phyloP scores from a whole-genome alignment of 768 basidiomycete species.

The Lentinula detonsa region DNA sequence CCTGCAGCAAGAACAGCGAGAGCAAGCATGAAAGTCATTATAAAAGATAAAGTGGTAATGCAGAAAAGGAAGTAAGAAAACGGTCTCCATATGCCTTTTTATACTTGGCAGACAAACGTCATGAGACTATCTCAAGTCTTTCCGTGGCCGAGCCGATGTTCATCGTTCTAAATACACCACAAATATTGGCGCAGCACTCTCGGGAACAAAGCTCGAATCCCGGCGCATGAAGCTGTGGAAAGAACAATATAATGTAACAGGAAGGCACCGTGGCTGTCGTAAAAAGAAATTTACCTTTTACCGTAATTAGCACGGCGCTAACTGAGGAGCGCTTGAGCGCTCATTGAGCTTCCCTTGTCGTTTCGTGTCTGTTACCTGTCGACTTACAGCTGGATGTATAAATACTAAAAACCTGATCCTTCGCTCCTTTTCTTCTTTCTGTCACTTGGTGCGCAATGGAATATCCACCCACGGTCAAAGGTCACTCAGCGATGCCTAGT shows the following conservation, averaged over 20 bases:
- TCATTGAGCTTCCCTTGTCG: background rate
- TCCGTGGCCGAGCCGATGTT: background rate
- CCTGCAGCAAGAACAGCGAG: conserved; percentile 23
- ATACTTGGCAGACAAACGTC: background rate
- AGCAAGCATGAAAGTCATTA: conserved; percentile 19
- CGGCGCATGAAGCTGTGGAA: background rate
- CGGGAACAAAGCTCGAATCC: background rate
- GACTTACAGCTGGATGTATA: background rate
- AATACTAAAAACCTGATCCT: background rate
- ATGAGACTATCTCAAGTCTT: background rate
- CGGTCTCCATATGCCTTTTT: background rate
- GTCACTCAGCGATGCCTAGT: background rate
- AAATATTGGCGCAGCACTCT: background rate
- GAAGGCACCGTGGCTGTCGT: background rate
- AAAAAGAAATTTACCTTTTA: too few species aligned
- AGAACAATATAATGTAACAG: background rate
- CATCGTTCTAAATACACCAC: background rate
- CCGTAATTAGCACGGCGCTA: too few species aligned
- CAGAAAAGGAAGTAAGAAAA: conserved; percentile 1
- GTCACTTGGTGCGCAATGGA: background rate
- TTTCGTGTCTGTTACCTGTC: background rate
- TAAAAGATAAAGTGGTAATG: background rate
- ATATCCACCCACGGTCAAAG: background rate
- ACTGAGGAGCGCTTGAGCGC: background rate
- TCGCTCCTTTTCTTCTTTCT: background rate